A percentile compares a stretch with the other conserved stretches of the same genome.
phyloP scores from a whole-genome alignment of 176 grass and related monocot genomes.

The Tillandsia leiboldiana region DNA sequence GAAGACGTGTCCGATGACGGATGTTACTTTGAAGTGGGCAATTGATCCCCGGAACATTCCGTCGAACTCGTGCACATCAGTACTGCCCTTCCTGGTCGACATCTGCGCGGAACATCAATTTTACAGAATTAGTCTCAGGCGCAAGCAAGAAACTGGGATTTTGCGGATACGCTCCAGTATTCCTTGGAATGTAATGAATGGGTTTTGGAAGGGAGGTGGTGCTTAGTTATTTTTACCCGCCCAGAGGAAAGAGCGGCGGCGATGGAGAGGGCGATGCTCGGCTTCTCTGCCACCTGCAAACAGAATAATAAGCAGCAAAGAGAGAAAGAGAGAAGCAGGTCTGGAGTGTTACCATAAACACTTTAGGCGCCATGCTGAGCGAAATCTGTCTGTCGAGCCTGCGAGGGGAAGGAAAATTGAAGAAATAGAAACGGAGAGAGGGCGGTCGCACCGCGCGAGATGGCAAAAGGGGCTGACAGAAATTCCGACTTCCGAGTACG shows the following conservation, averaged over 20 bases:
- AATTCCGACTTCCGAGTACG: no score
- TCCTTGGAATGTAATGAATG: no score
- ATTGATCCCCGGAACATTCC: constrained; percentile 48
- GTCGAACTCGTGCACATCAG: constrained; percentile 91
- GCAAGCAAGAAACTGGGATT: no score
- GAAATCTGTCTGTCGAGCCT: background rate
- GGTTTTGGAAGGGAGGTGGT: background rate
- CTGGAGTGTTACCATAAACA: constrained; percentile 52
- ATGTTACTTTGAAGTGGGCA: constrained; percentile 71
- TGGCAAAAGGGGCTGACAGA: no score
- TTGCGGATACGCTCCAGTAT: no score
- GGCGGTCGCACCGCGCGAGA: no score
- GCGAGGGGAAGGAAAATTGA: no score
- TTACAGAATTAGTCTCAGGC: no score
- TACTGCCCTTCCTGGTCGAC: constrained; percentile 70
- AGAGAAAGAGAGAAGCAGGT: background rate
- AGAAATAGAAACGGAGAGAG: no score
- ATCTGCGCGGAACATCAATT: constrained; percentile 26
- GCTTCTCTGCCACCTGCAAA: constrained; percentile 91
- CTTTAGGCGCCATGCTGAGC: constrained; percentile 59
- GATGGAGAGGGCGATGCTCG: constrained; percentile 88
- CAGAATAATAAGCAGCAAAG: background rate
- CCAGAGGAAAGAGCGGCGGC: constrained; percentile 65
- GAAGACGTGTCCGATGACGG: constrained; percentile 89
- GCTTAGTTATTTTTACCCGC: constrained; percentile 23